Evolutionary conservation across 257 asterid species (phyloP).

Genomic region (Jasminum sambac): DNA sequence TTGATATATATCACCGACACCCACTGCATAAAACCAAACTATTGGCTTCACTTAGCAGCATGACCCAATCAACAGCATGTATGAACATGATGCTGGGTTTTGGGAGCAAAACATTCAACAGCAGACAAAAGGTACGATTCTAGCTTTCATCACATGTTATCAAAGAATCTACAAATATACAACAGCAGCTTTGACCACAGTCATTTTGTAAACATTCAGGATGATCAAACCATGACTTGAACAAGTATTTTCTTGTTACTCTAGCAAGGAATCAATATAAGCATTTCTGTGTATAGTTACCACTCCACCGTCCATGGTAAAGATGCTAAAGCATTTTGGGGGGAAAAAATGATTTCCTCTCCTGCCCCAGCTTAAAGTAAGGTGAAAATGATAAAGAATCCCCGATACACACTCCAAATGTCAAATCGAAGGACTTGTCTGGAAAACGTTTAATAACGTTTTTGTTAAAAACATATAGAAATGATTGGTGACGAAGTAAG

Average conservation of each 20-base stretch:
- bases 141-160: background rate
- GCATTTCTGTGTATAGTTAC: background rate
- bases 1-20: conserved; percentile 4
- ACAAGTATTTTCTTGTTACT: background rate
- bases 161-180: background rate
- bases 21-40: conserved; percentile 15
- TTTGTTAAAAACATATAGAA: too few relatives aligned
- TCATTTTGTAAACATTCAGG: background rate
- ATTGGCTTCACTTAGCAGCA: background rate
- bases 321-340: background rate
- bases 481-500: too few relatives aligned
- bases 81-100: background rate
- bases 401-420: background rate
- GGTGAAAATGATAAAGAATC: background rate
- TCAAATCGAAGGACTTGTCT: too few relatives aligned
- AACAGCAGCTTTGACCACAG: background rate
- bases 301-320: background rate
- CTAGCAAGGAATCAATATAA: background rate
- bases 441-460: too few relatives aligned
- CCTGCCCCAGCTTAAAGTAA: background rate
- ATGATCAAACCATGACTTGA: background rate
- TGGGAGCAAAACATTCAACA: background rate
- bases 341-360: background rate
- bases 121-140: background rate
- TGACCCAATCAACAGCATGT: background rate